Percentiles rank a stretch among this genome's conserved stretches.
Evolutionary conservation across 768 basidiomycete species (phyloP).

Genomic region (Sporobolomyces pararoseus): DNA sequence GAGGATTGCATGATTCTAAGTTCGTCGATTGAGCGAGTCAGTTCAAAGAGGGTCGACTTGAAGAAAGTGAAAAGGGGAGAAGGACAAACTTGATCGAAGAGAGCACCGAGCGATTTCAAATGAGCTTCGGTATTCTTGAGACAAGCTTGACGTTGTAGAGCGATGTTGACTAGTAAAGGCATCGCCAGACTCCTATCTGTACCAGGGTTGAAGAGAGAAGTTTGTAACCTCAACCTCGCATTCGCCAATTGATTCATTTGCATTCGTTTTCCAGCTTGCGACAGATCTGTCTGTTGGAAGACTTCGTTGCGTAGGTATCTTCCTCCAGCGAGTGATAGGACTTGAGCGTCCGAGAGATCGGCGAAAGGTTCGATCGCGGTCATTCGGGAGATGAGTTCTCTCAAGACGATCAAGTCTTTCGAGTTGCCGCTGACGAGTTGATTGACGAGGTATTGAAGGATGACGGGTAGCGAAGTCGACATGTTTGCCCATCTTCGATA

Average conservation of each 20-base stretch:
- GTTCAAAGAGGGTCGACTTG: slow-evolving; percentile 5
- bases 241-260: slow-evolving; percentile 46
- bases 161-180: slow-evolving; percentile 84
- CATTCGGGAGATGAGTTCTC: slow-evolving; percentile 91
- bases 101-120: slow-evolving; percentile 76
- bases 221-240: slow-evolving; percentile 47
- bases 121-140: slow-evolving; percentile 66
- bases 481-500: slow-evolving; percentile 73
- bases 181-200: slow-evolving; percentile 60
- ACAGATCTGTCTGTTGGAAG: slow-evolving; percentile 47
- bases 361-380: slow-evolving; percentile 87
- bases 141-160: slow-evolving; percentile 82
- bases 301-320: slow-evolving; percentile 81
- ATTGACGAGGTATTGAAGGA: slow-evolving; percentile 86
- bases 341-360: slow-evolving; percentile 80
- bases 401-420: slow-evolving; percentile 84
- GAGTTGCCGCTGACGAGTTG: slow-evolving; percentile 77
- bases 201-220: slow-evolving; percentile 49
- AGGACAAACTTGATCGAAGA: slow-evolving; percentile 80
- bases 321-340: slow-evolving; percentile 86
- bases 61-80: background rate
- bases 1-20: slow-evolving; percentile 82
- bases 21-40: slow-evolving; percentile 9
- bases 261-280: slow-evolving; percentile 42
- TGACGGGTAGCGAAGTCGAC: slow-evolving; percentile 57